Base-by-base conservation (phyloP, 306 rosid species). In the Albizia julibrissin region DNA sequence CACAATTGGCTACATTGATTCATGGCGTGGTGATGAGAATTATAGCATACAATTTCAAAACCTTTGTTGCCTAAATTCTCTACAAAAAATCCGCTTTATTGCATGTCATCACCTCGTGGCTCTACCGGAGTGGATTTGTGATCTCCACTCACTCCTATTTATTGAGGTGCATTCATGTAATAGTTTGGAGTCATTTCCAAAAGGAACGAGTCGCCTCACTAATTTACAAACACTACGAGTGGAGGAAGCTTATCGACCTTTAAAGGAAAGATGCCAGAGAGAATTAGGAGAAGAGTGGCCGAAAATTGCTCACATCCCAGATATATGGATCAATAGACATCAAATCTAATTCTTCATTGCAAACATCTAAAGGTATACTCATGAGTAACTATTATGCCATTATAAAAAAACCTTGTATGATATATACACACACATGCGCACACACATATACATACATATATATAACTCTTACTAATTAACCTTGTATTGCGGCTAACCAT, bases 131-230 rank as follows among this genome's bases (percentile, higher is more conserved):
- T 47, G 54, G 54, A 47, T 47, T 14, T 47, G 54, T 16, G 19
- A 47, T 15, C 21, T 47, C 1, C 54, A 14, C 4, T 47, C 54
- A 47, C 54, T 47, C 7, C 54, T 21, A 16, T 15, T 3, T 47
- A 3, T 47, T 5, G 0, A 12, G 0, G 5, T 47, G 4, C 1
- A 0, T 0, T 0, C 0, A 15, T 14, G 21, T 47, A 0, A 0
- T 3, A 47, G 1, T 6, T 47, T 47, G 54, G 19, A 47, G 54
- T 47, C 54, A 47, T 47, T 47, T 14, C 54, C 54, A 3, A 0
- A 47, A 15, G 54, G 54, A 47, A 47, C 15, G 54, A 0, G 1
- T 16, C 54, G 21, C 54, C 54, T 47, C 4, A 15, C 54, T 3
- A 47, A 15, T 47, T 47, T 47, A 15, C 19, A 47, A 16, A 3